These are phyloP conservation scores for Colletotrichum cuscutae DNA, from an alignment of 2,329 filamentous ascomycete species.

Conservation along the genomic window DNA sequence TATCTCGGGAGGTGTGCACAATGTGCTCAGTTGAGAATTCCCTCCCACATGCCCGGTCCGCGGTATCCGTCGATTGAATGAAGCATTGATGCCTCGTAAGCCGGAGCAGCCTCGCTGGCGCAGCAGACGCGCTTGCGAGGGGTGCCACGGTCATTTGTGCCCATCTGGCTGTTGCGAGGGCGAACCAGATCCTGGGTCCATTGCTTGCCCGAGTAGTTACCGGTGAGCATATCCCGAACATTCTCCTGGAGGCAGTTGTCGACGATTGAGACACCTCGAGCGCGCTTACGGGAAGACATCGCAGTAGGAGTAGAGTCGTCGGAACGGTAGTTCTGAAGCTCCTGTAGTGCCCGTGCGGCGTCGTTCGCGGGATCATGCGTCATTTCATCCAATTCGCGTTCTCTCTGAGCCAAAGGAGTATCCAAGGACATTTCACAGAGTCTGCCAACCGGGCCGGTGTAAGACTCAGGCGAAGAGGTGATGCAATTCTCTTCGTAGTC, in stretches of 20 bases:
- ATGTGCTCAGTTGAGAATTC: conserved; percentile 63
- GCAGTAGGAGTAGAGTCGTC: conserved; percentile 51
- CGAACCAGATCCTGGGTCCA: conserved; percentile 53
- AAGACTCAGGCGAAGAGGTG: conserved; percentile 67
- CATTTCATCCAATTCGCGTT: conserved; percentile 57
- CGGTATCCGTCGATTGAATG: conserved; percentile 62
- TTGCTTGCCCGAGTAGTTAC: conserved; percentile 42
- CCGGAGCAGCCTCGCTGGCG: conserved; percentile 65
- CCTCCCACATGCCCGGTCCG: conserved; percentile 74
- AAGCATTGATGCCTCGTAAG: conserved; percentile 56
- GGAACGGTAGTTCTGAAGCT: conserved; percentile 66
- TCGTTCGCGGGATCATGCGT: conserved; percentile 57
- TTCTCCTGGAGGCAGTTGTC: conserved; percentile 73
- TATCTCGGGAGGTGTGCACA: conserved; percentile 14
- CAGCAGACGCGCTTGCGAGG: conserved; percentile 75
- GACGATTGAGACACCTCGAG: conserved; percentile 63
- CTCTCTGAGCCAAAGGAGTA: conserved; percentile 56
- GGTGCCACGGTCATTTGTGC: conserved; percentile 43
- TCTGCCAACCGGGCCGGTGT: conserved; percentile 63
- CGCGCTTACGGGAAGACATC: conserved; percentile 61
- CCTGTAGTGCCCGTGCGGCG: conserved; percentile 68
- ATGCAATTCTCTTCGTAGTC: conserved; percentile 62
- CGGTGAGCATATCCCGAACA: conserved; percentile 70
- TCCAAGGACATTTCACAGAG: conserved; percentile 61
- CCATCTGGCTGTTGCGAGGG: conserved; percentile 45